phyloP scores from a whole-genome alignment of 1,284 basidiomycete species.

The Sporisorium scitamineum region DNA sequence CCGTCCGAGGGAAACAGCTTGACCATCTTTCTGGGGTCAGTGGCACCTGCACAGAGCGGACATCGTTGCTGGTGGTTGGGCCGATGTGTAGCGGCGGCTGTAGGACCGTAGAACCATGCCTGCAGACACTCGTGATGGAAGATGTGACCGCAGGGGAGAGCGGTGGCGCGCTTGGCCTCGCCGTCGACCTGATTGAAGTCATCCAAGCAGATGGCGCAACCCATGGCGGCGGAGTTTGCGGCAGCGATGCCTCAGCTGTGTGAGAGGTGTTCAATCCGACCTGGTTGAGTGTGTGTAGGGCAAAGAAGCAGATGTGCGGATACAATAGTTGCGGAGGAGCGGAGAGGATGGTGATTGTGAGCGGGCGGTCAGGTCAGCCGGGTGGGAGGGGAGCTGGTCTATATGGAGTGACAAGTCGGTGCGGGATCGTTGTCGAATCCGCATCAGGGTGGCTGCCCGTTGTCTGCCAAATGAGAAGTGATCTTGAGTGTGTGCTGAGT shows the following conservation, averaged over 20 bases:
- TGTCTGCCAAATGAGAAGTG: not conserved
- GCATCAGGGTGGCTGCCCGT: not conserved
- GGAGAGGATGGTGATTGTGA: not conserved
- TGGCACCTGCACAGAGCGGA: conserved; percentile 27
- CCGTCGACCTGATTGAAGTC: conserved; percentile 35
- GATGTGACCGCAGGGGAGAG: conserved; percentile 47
- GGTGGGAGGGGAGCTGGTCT: not conserved
- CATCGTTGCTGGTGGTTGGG: conserved; percentile 22
- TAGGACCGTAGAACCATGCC: conserved; percentile 34
- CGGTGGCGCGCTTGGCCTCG: conserved; percentile 28
- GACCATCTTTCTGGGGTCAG: conserved; percentile 7
- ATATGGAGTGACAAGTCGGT: not conserved
- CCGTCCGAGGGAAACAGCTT: conserved; percentile 42
- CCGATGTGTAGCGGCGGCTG: not conserved
- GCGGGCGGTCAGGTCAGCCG: not conserved
- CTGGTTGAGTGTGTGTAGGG: not conserved
- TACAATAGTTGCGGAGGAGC: not conserved
- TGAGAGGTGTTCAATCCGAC: not conserved
- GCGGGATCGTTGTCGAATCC: not conserved
- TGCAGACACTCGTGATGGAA: conserved; percentile 42
- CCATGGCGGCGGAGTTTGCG: conserved; percentile 18
- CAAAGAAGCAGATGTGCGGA: not conserved
- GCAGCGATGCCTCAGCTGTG: not conserved
- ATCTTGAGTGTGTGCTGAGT: not conserved
- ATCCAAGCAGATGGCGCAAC: conserved; percentile 50